A percentile compares a stretch with the other conserved stretches of the same genome.
These are phyloP conservation scores for Diaporthe australafricana DNA, from an alignment of 2,329 filamentous ascomycete genomes.

Conservation along the genomic window DNA sequence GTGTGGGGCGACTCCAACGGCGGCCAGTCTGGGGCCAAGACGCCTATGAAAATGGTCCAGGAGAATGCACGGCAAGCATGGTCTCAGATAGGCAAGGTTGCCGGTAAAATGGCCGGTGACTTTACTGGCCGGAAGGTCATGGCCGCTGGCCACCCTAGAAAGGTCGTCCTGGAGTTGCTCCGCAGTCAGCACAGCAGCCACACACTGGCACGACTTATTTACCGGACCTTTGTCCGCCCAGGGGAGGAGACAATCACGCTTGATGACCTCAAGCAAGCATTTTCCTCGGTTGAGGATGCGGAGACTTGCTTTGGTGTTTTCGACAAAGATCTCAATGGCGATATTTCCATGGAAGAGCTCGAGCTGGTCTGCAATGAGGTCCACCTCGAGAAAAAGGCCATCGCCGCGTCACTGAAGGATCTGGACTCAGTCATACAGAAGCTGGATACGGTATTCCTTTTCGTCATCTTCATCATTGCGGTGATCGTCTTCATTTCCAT, in stretches of 20 bases:
- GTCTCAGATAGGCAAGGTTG: slow-evolving; percentile 85
- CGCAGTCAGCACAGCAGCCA: slow-evolving; percentile 80
- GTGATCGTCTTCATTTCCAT: slow-evolving; percentile 90
- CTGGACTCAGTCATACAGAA: slow-evolving; percentile 93
- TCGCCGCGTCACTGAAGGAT: slow-evolving; percentile 94
- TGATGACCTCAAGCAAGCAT: slow-evolving; percentile 83
- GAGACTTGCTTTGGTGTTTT: slow-evolving; percentile 92
- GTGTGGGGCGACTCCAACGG: slow-evolving; percentile 56
- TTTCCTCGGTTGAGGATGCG: slow-evolving; percentile 85
- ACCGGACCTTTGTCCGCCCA: slow-evolving; percentile 83
- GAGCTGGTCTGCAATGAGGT: slow-evolving; percentile 95
- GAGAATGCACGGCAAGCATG: slow-evolving; percentile 81
- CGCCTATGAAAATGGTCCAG: slow-evolving; percentile 79
- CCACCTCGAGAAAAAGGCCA: slow-evolving; percentile 92
- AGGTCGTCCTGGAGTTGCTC: slow-evolving; percentile 84
- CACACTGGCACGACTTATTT: slow-evolving; percentile 86
- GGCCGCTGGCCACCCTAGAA: slow-evolving; percentile 81
- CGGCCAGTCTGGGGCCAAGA: slow-evolving; percentile 70
- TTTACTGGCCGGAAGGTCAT: slow-evolving; percentile 81
- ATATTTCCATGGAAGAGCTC: slow-evolving; percentile 95
- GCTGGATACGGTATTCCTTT: slow-evolving; percentile 88
- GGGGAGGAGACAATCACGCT: slow-evolving; percentile 81
- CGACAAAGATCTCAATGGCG: slow-evolving; percentile 95
- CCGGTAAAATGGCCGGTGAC: slow-evolving; percentile 88
- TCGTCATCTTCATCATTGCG: slow-evolving; percentile 84